phyloP scores from a whole-genome alignment of 192 early-diverging fungal species.

The Coemansia sp. region DNA sequence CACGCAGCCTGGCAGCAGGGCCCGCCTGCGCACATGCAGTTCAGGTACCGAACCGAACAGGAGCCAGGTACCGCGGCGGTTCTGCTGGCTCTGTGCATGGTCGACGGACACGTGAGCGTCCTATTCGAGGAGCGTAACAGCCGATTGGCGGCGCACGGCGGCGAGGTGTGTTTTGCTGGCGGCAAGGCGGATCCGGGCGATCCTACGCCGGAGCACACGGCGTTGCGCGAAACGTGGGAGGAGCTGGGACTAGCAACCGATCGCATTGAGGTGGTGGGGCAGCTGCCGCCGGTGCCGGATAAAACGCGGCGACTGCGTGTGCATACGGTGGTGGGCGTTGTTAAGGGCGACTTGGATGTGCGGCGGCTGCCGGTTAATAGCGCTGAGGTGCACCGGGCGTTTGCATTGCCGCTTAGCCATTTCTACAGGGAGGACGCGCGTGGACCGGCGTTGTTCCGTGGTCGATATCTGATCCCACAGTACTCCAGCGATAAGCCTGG shows the following conservation, averaged over 20 bases:
- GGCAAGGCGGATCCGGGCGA: slow-evolving; percentile 72
- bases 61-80: slow-evolving; percentile 32
- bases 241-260: slow-evolving; percentile 64
- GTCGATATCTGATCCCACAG: slow-evolving; percentile 58
- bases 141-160: slow-evolving; percentile 69
- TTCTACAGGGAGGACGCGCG: slow-evolving; percentile 58
- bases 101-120: slow-evolving; percentile 63
- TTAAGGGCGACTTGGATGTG: slow-evolving; percentile 52
- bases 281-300: slow-evolving; percentile 65
- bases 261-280: slow-evolving; percentile 63
- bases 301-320: slow-evolving; percentile 59
- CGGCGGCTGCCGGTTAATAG: slow-evolving; percentile 53
- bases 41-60: slow-evolving; percentile 5
- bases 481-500: slow-evolving; percentile 59
- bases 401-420: slow-evolving; percentile 68
- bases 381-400: slow-evolving; percentile 70
- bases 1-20: background rate
- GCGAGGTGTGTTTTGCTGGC: slow-evolving; percentile 81
- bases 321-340: slow-evolving; percentile 64
- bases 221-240: slow-evolving; percentile 79
- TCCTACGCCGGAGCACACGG: slow-evolving; percentile 60
- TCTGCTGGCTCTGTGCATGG: slow-evolving; percentile 64
- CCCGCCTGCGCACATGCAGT: slow-evolving; percentile 17
- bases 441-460: slow-evolving; percentile 57
- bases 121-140: slow-evolving; percentile 77